These are phyloP conservation scores for Paecilomyces formosus DNA, from an alignment of 2,329 filamentous ascomycete species.

Conservation along the genomic window DNA sequence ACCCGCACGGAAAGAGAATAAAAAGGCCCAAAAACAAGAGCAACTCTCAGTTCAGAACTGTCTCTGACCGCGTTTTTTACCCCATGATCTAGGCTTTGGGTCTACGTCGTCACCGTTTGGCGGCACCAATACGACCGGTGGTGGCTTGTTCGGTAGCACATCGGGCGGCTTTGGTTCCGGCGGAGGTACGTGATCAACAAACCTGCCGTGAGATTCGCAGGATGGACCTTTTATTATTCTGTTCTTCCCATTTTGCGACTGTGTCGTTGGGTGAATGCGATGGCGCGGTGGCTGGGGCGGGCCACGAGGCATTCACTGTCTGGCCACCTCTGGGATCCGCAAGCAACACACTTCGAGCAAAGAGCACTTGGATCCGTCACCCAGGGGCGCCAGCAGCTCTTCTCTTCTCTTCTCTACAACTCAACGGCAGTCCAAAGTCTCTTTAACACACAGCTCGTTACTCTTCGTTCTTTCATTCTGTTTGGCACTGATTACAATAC, in stretches of 20 bases:
- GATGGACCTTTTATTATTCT: neutral
- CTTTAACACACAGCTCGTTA: neutral
- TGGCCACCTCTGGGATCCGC: neutral
- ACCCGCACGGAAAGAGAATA: slow-evolving; percentile 19
- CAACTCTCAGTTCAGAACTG: slow-evolving; percentile 24
- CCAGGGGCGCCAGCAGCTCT: neutral
- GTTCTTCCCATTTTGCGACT: neutral
- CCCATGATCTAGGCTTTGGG: slow-evolving; percentile 34
- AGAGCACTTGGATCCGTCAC: neutral
- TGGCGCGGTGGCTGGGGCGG: neutral
- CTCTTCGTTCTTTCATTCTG: neutral
- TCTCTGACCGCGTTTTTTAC: slow-evolving; percentile 31
- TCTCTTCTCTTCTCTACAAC: neutral
- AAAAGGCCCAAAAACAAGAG: neutral
- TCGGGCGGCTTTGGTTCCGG: slow-evolving; percentile 34
- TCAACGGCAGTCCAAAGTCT: neutral
- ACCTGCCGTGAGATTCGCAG: slow-evolving; percentile 17
- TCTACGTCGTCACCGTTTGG: slow-evolving; percentile 31
- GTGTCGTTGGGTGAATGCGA: neutral
- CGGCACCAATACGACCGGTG: slow-evolving; percentile 22
- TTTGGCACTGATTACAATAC: neutral
- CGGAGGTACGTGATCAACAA: slow-evolving; percentile 31
- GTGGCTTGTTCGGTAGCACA: slow-evolving; percentile 28
- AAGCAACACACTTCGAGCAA: neutral
- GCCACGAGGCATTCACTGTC: neutral